These are phyloP conservation scores for Tausonia pullulans DNA, from an alignment of 1,284 basidiomycete species.

Conservation along the genomic window DNA sequence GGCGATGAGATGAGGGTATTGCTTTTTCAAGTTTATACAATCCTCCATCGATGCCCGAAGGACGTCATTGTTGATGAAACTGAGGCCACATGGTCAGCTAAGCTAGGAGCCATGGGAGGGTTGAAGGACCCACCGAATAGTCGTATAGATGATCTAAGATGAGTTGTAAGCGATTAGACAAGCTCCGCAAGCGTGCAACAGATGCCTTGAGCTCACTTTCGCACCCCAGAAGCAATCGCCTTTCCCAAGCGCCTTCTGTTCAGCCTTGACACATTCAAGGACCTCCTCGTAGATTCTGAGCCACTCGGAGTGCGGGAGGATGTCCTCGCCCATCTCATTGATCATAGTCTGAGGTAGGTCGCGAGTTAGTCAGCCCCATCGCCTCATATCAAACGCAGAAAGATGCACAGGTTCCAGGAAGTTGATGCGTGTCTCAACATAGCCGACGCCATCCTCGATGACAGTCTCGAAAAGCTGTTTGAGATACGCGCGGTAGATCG, in stretches of 20 bases:
- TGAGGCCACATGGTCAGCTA: no score
- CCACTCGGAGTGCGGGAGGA: constrained; percentile 51
- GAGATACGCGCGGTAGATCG: constrained; percentile 6
- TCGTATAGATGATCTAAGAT: constrained; percentile 56
- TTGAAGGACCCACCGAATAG: constrained; percentile 36
- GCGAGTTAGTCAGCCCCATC: not conserved
- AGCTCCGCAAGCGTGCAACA: not conserved
- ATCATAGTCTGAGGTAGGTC: constrained; percentile 36
- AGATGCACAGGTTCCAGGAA: constrained; percentile 37
- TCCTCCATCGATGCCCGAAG: constrained; percentile 58
- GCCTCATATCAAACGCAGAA: not conserved
- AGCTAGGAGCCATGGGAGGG: no score
- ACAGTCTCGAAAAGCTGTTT: not conserved
- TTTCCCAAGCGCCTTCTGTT: constrained; percentile 44
- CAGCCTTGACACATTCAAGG: constrained; percentile 45
- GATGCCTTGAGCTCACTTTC: constrained; percentile 36
- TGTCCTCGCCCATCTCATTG: constrained; percentile 46
- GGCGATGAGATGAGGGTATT: constrained; percentile 60
- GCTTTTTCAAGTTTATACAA: constrained; percentile 57
- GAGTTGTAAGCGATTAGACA: no score
- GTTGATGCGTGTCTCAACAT: constrained; percentile 57
- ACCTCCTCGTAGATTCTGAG: constrained; percentile 48
- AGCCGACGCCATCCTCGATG: constrained; percentile 55
- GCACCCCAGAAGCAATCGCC: constrained; percentile 53
- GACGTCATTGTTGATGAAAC: constrained; percentile 44